Evolutionary conservation across 2,329 filamentous ascomycete genomes (phyloP).

Genomic region (Furcasterigmium sp.): DNA sequence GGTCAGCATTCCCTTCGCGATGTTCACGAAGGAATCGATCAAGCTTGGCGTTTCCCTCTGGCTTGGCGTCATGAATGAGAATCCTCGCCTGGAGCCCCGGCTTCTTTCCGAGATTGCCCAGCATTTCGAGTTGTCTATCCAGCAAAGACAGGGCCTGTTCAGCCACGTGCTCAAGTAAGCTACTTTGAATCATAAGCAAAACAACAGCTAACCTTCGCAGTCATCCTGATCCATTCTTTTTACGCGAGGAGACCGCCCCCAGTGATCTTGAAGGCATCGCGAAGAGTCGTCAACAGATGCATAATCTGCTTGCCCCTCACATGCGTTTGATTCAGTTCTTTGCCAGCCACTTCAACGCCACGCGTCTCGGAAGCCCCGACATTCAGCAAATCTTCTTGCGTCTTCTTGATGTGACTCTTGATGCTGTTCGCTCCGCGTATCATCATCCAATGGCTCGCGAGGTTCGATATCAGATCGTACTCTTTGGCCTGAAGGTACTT

Average conservation of each 20-base stretch:
- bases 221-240: slow-evolving; percentile 82
- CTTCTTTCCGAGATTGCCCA: slow-evolving; percentile 83
- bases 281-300: slow-evolving; percentile 71
- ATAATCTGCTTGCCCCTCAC: slow-evolving; percentile 83
- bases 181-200: neutral
- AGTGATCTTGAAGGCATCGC: slow-evolving; percentile 73
- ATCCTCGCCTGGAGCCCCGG: slow-evolving; percentile 79
- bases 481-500: slow-evolving; percentile 77
- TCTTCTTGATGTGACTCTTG: slow-evolving; percentile 72
- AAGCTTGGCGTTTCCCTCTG: slow-evolving; percentile 93
- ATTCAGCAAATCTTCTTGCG: slow-evolving; percentile 78
- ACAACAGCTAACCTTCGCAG: slow-evolving; percentile 30
- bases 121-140: slow-evolving; percentile 83
- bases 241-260: slow-evolving; percentile 88
- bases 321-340: slow-evolving; percentile 83
- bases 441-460: slow-evolving; percentile 86
- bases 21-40: slow-evolving; percentile 93
- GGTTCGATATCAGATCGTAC: slow-evolving; percentile 80
- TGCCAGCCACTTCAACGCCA: slow-evolving; percentile 90
- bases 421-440: slow-evolving; percentile 64
- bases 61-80: slow-evolving; percentile 96
- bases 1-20: slow-evolving; percentile 84
- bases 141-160: slow-evolving; percentile 76
- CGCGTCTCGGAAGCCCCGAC: slow-evolving; percentile 76
- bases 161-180: slow-evolving; percentile 60